phyloP scores from a whole-genome alignment of 768 basidiomycete genomes.

The Hygrophoropsis aurantiaca region DNA sequence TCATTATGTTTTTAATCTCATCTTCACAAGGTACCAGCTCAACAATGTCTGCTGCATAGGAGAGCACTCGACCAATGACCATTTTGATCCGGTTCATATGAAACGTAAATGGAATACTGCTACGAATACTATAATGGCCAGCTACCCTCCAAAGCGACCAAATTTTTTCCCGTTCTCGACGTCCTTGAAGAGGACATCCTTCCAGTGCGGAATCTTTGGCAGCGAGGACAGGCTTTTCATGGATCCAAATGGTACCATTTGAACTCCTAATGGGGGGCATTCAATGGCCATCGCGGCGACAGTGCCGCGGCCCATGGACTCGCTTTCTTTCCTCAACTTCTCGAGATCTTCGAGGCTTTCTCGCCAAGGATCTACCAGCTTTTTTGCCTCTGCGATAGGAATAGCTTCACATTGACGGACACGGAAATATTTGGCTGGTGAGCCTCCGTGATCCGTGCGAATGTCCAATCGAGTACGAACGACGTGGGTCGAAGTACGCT shows the following conservation, averaged over 20 bases:
- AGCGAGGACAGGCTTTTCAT: constrained; percentile 15
- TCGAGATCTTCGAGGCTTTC: constrained; percentile 18
- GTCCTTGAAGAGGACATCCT: constrained; percentile 12
- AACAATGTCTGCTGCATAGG: too few relatives aligned
- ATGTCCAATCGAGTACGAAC: constrained; percentile 13
- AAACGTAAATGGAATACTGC: too few relatives aligned
- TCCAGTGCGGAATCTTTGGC: constrained; percentile 11
- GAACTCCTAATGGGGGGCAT: constrained; percentile 28
- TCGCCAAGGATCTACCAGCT: constrained; percentile 21
- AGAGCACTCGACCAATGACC: too few relatives aligned
- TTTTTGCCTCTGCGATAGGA: constrained; percentile 16
- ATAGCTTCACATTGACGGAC: constrained; percentile 21
- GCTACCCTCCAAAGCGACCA: constrained; percentile 7
- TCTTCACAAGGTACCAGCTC: too few relatives aligned
- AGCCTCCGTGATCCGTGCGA: constrained; percentile 22
- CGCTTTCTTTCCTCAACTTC: constrained; percentile 24
- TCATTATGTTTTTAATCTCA: too few relatives aligned
- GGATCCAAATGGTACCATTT: constrained; percentile 34
- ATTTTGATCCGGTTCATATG: too few relatives aligned
- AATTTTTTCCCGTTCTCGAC: constrained; percentile 18
- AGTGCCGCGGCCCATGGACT: constrained; percentile 17
- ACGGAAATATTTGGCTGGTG: constrained; percentile 26
- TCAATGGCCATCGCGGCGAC: constrained; percentile 26
- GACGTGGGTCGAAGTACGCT: constrained; percentile 18
- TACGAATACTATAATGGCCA: background rate